phyloP scores from a whole-genome alignment of 129 eudicot species.

The Cynara cardunculus region DNA sequence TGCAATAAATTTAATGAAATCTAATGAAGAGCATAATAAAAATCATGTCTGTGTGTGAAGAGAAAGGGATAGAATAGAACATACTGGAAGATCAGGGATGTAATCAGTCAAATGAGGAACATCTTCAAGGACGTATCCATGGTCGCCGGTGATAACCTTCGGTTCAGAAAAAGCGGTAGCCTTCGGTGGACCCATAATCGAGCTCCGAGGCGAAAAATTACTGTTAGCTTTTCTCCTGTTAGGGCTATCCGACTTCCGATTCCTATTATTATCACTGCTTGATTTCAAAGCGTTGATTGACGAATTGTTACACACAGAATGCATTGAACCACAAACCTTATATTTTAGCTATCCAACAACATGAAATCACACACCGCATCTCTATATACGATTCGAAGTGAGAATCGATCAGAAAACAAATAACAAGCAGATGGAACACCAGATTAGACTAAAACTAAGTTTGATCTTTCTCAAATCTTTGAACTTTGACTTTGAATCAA shows the following conservation, averaged over 20 bases:
- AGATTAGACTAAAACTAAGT: conserved; percentile 15
- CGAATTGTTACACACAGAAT: conserved; percentile 3
- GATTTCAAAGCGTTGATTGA: conserved; percentile 19
- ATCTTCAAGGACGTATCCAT: conserved; percentile 70
- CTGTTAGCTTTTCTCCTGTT: neutral
- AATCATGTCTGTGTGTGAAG: neutral
- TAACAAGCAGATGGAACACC: conserved; percentile 17
- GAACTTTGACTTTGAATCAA: conserved; percentile 27
- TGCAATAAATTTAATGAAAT: neutral
- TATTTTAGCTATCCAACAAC: neutral
- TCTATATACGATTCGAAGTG: neutral
- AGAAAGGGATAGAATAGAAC: conserved; percentile 1
- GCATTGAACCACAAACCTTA: conserved; percentile 12
- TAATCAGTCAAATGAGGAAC: conserved; percentile 89
- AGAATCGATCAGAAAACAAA: neutral
- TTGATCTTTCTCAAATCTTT: conserved; percentile 6
- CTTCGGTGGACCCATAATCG: conserved; percentile 23
- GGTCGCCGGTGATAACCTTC: conserved; percentile 42
- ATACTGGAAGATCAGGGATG: conserved; percentile 58
- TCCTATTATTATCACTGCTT: conserved; percentile 16
- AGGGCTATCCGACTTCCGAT: conserved; percentile 17
- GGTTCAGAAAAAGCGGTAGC: conserved; percentile 11
- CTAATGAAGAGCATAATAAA: neutral
- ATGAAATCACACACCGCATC: neutral
- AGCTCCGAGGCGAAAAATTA: conserved; percentile 13